These are phyloP conservation scores for Cladosporium sphaerospermum DNA, from an alignment of 2,329 filamentous ascomycete genomes.

Conservation along the genomic window DNA sequence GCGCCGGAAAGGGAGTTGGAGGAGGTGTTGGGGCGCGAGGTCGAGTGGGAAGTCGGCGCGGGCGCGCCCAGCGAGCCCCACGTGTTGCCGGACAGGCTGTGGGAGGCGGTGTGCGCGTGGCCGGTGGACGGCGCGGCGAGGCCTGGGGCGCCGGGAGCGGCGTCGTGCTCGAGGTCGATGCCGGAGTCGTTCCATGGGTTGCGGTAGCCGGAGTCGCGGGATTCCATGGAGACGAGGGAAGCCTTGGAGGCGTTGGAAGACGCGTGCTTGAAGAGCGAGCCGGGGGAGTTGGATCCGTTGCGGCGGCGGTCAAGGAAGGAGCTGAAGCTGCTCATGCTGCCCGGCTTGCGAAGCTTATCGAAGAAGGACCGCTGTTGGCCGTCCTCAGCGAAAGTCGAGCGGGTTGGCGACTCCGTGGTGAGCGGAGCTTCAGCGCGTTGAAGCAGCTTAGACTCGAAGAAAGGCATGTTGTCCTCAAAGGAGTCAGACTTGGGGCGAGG, in stretches of 20 bases:
- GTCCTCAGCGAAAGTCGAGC: constrained; percentile 78
- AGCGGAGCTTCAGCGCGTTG: constrained; percentile 79
- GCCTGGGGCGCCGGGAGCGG: constrained; percentile 1
- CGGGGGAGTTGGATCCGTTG: constrained; percentile 73
- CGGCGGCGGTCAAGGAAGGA: constrained; percentile 95
- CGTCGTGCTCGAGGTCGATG: constrained; percentile 87
- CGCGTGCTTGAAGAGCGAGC: constrained; percentile 71
- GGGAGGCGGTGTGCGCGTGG: constrained; percentile 19
- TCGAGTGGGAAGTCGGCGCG: constrained; percentile 31
- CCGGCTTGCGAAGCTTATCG: constrained; percentile 87
- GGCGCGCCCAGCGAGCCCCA: constrained; percentile 33
- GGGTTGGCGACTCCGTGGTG: constrained; percentile 81
- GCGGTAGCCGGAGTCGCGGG: constrained; percentile 86
- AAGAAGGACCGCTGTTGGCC: constrained; percentile 77
- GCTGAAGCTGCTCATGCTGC: constrained; percentile 87
- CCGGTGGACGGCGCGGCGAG: constrained; percentile 4
- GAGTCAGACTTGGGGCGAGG: constrained; percentile 98
- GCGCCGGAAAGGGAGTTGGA: constrained; percentile 57
- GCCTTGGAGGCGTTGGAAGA: constrained; percentile 94
- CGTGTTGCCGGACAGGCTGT: constrained; percentile 34
- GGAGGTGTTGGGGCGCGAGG: constrained; percentile 59
- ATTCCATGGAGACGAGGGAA: constrained; percentile 92
- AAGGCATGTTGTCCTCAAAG: constrained; percentile 93
- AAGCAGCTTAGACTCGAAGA: constrained; percentile 93
- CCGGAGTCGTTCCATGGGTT: constrained; percentile 98